A percentile compares a stretch with the other conserved stretches of the same genome.
Conservation (phyloP, 139 green algal species). For the Chlamydomonas incerta region DNA sequence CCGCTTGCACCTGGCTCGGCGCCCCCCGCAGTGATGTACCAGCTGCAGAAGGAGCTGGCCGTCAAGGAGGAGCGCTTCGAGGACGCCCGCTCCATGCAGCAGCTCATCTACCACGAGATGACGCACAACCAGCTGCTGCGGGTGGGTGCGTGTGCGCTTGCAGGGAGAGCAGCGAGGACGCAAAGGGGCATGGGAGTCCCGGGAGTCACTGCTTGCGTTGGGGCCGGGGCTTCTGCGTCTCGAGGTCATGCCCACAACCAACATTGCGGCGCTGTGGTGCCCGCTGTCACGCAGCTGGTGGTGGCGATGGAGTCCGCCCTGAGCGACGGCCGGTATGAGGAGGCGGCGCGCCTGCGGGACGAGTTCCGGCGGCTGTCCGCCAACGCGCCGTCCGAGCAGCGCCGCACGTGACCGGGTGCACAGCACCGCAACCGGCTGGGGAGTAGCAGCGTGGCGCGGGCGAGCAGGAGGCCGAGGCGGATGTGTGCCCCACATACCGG, state of each 20-base stretch:
- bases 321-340: conserved; percentile 64
- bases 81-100: conserved; percentile 44
- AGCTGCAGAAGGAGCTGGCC: conserved; percentile 85
- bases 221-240: too few relatives aligned
- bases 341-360: conserved; percentile 58
- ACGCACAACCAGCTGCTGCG: conserved; percentile 50
- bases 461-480: too few relatives aligned
- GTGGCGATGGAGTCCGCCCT: conserved; percentile 71
- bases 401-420: conserved; percentile 6
- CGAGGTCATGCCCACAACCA: background rate
- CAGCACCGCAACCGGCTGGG: background rate
- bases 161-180: too few relatives aligned
- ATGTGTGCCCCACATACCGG: too few relatives aligned
- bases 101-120: conserved; percentile 49
- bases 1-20: too few relatives aligned
- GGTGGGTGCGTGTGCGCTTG: too few relatives aligned
- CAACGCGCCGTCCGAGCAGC: conserved; percentile 34
- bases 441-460: background rate
- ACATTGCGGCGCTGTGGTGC: conserved; percentile 19
- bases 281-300: conserved; percentile 39
- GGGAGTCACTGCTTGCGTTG: too few relatives aligned
- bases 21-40: conserved; percentile 52
- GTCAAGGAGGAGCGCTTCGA: conserved; percentile 81
- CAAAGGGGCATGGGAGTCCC: too few relatives aligned
- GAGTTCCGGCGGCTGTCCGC: conserved; percentile 45